Evolutionary conservation across 495 filamentous ascomycete genomes (phyloP), one percentile per base, ranked within the genome.

Genomic region (Penicillium crystallinum): DNA sequence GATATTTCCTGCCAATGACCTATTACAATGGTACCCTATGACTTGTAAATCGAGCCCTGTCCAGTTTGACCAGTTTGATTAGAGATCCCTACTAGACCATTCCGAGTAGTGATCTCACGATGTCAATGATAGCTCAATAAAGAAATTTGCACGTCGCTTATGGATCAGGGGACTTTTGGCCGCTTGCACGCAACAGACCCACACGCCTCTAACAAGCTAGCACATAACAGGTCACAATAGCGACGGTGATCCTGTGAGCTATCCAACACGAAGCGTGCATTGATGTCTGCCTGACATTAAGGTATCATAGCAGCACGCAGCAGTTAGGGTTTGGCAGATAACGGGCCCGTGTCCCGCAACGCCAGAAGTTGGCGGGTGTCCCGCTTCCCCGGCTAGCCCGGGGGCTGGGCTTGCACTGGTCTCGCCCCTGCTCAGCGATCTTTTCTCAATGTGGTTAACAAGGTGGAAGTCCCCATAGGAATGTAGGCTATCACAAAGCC

Each of bases 171-270:
- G 17, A 41, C 29, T 42, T 11, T 15, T 17, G 9, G 38, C 18
- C 21, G 12, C 17, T 22, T 44, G n/a, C 14, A 52, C 40, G 39
- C 49, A 39, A 52, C 40, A 15, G 23, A 22, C 49, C 49, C 38
- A 50, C 36, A 19, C 2, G 1, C 6, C 5, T 25, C 5, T 17
- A 7, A 30, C 18, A 18, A 19, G 23, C 22, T 22, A 37, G 21
- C 9, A 1, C 11, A 19, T 36, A 18, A 37, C 17, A 35, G 31
- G 30, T 14, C 1, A 23, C 12, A 6, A 15, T n/a, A 37, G 19
- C 18, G 30, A 19, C 2, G 38, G n/a, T 38, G 15, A 41, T 12
- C 9, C 6, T 30, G 36, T 23, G 38, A 43, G 39, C 39, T 52
- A 42, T 52, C 39, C n/a, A 27, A 12, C 2, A 44, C 6, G 6